phyloP scores from a whole-genome alignment of 352 stramenopile genomes.

The Phytophthora citrophthora region DNA sequence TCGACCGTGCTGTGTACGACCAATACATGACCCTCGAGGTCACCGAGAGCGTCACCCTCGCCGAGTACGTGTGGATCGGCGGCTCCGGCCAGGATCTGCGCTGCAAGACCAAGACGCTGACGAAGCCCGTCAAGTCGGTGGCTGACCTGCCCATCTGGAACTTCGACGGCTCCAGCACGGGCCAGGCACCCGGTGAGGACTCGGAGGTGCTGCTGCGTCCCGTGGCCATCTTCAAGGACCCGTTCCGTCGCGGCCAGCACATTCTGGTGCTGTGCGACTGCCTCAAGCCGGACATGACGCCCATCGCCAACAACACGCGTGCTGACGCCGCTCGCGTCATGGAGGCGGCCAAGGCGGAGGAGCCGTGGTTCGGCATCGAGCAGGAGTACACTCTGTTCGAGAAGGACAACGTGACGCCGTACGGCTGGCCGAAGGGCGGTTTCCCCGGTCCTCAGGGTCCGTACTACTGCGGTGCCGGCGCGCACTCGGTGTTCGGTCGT shows the following conservation, averaged over 20 bases:
- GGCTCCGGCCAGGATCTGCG: slow-evolving; percentile 91
- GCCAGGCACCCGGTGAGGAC: slow-evolving; percentile 96
- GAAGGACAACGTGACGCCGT: slow-evolving; percentile 85
- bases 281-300: slow-evolving; percentile 94
- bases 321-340: slow-evolving; percentile 79
- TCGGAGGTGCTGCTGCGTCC: slow-evolving; percentile 96
- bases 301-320: slow-evolving; percentile 93
- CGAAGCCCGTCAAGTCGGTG: slow-evolving; percentile 66
- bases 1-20: slow-evolving; percentile 84
- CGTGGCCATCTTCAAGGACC: slow-evolving; percentile 95
- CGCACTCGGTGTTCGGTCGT: slow-evolving; percentile 96
- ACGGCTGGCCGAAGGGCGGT: slow-evolving; percentile 92
- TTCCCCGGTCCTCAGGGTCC: slow-evolving; percentile 91
- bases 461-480: slow-evolving; percentile 95
- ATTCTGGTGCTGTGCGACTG: slow-evolving; percentile 98
- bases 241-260: slow-evolving; percentile 95
- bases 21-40: slow-evolving; percentile 74
- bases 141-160: slow-evolving; percentile 96
- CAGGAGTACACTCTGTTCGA: slow-evolving; percentile 97
- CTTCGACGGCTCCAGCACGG: slow-evolving; percentile 97
- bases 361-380: slow-evolving; percentile 97
- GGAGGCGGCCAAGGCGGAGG: slow-evolving; percentile 54
- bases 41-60: slow-evolving; percentile 59
- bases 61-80: slow-evolving; percentile 97
- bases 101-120: slow-evolving; percentile 95